Evolutionary conservation across 176 grass and related monocot species (phyloP).

Genomic region (bread wheat (Triticum aestivum)): IWGSC_CS_RefSeq_v2.1 NC_057814.1:182763093-182763592

Average conservation of each 20-base stretch:
- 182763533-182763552: background rate
- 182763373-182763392: slow-evolving; percentile 37
- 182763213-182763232: slow-evolving; percentile 27
- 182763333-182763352: slow-evolving; percentile 4
- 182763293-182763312: slow-evolving; percentile 40
- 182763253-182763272: slow-evolving; percentile 24
- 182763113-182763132: too few relatives aligned
- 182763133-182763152: background rate
- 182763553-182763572: background rate
- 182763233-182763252: slow-evolving; percentile 46
- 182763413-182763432: slow-evolving; percentile 5
- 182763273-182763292: background rate
- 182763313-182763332: slow-evolving; percentile 18
- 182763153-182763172: slow-evolving; percentile 16
- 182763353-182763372: slow-evolving; percentile 32
- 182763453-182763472: background rate
- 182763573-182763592: background rate
- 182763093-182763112: too few relatives aligned
- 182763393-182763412: slow-evolving; percentile 38
- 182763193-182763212: slow-evolving; percentile 20
- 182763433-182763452: background rate
- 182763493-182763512: background rate
- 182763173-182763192: slow-evolving; percentile 24
- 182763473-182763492: too few relatives aligned
- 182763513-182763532: background rate